Percentiles rank a stretch among this genome's conserved stretches.
phyloP scores from a whole-genome alignment of 176 grass and related monocot genomes.

The Echinochloa phyllopogon region DNA sequence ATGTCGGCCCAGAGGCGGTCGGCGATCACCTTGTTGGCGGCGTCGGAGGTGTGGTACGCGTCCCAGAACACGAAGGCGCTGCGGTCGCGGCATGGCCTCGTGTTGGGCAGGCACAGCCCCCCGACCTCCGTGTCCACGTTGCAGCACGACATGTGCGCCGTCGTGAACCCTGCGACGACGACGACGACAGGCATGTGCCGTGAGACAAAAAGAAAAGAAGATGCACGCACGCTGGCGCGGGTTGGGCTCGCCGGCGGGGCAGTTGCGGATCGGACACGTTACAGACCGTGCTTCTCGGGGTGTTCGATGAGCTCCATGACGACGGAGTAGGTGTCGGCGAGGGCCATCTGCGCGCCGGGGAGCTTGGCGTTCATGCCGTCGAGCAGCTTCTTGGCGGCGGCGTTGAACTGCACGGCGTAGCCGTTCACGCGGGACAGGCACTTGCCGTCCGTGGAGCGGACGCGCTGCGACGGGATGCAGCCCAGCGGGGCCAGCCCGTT shows the following conservation, averaged over 20 bases:
- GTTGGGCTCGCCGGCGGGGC: too few relatives aligned
- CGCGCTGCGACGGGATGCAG: slow-evolving; percentile 89
- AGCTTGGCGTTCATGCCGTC: slow-evolving; percentile 62
- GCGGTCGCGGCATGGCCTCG: slow-evolving; percentile 70
- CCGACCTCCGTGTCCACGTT: slow-evolving; percentile 78
- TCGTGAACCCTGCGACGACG: slow-evolving; percentile 64
- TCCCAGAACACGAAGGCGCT: slow-evolving; percentile 93
- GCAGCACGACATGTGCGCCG: slow-evolving; percentile 87
- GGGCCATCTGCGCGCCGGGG: slow-evolving; percentile 66
- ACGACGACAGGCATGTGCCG: too few relatives aligned
- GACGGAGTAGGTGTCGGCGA: slow-evolving; percentile 69
- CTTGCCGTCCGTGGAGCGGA: slow-evolving; percentile 48
- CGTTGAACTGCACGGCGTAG: slow-evolving; percentile 80
- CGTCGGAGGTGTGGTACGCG: slow-evolving; percentile 92
- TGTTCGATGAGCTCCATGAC: slow-evolving; percentile 89
- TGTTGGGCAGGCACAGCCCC: slow-evolving; percentile 81
- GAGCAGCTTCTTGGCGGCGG: slow-evolving; percentile 66
- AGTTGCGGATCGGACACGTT: too few relatives aligned
- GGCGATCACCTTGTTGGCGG: slow-evolving; percentile 84
- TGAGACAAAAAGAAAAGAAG: neutral
- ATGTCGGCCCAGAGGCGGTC: slow-evolving; percentile 65
- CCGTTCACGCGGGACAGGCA: slow-evolving; percentile 68
- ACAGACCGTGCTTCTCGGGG: slow-evolving; percentile 63
- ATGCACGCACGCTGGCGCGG: neutral
- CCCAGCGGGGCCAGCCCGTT: slow-evolving; percentile 75